phyloP scores from a whole-genome alignment of 164 flowering plant species.

The Pachysandra terminalis region DNA sequence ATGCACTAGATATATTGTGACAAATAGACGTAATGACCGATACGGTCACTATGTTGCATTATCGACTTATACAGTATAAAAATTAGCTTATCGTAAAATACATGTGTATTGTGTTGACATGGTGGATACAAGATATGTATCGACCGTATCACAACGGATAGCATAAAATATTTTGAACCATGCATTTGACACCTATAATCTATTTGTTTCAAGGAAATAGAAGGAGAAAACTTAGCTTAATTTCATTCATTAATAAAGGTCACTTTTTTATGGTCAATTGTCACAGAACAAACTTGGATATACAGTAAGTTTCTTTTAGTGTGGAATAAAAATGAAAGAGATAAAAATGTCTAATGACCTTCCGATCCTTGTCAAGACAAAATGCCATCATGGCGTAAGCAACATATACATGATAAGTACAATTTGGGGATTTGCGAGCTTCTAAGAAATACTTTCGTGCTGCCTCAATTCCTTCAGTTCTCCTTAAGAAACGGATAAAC shows the following conservation, averaged over 20 bases:
- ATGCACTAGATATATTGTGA: no score
- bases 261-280: background rate
- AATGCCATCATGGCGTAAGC: conserved; percentile 95
- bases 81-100: no score
- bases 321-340: background rate
- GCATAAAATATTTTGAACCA: no score
- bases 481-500: conserved; percentile 91
- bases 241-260: background rate
- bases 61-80: no score
- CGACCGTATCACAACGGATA: no score
- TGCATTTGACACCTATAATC: no score
- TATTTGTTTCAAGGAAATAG: no score
- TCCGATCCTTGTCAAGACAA: conserved; percentile 94
- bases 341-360: conserved; percentile 40
- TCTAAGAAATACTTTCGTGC: conserved; percentile 94
- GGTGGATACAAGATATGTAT: no score
- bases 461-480: conserved; percentile 94
- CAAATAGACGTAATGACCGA: no score
- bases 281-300: background rate
- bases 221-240: background rate
- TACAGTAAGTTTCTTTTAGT: background rate
- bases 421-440: conserved; percentile 81
- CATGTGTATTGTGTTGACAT: no score
- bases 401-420: conserved; percentile 92
- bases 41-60: no score